Evolutionary conservation across 345 rosid genomes (phyloP).

Genomic region (Dimocarpus longan): DNA sequence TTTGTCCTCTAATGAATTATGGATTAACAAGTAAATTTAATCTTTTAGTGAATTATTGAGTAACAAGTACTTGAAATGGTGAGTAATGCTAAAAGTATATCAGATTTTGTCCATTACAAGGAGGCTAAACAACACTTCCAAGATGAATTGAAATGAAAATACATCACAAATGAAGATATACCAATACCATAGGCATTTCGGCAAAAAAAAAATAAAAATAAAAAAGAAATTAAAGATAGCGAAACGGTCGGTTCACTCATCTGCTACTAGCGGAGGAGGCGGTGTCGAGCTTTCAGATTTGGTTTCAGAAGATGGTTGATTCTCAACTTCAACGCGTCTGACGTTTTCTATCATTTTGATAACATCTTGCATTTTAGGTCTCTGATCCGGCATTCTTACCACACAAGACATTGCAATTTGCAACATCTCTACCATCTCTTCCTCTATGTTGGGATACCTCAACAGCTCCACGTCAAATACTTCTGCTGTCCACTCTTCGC

Average conservation of each 20-base stretch:
- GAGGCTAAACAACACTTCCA: conserved; percentile 5
- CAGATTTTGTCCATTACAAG: conserved; percentile 19
- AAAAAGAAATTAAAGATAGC: background rate
- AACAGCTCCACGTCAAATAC: conserved; percentile 92
- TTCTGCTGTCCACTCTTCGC: conserved; percentile 99
- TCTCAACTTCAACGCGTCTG: conserved; percentile 42
- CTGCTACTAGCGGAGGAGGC: conserved; percentile 32
- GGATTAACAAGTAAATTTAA: no score
- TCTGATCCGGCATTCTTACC: conserved; percentile 74
- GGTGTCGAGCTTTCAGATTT: conserved; percentile 61
- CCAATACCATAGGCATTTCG: background rate
- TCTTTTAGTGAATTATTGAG: no score
- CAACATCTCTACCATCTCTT: conserved; percentile 98
- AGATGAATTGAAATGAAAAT: background rate
- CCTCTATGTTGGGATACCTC: conserved; percentile 88
- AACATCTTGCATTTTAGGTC: conserved; percentile 80
- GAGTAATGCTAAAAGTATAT: background rate
- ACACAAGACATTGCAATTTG: conserved; percentile 97
- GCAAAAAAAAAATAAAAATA: background rate
- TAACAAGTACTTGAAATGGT: no score
- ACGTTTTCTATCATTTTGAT: conserved; percentile 79
- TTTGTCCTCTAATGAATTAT: no score
- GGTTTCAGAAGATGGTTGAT: conserved; percentile 48
- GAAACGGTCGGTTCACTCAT: conserved; percentile 4
- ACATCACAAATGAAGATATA: conserved; percentile 16